Percentiles rank a stretch among this genome's conserved stretches.
Conservation (phyloP, 2,329 filamentous ascomycete species). For the Fusarium sp. region DNA sequence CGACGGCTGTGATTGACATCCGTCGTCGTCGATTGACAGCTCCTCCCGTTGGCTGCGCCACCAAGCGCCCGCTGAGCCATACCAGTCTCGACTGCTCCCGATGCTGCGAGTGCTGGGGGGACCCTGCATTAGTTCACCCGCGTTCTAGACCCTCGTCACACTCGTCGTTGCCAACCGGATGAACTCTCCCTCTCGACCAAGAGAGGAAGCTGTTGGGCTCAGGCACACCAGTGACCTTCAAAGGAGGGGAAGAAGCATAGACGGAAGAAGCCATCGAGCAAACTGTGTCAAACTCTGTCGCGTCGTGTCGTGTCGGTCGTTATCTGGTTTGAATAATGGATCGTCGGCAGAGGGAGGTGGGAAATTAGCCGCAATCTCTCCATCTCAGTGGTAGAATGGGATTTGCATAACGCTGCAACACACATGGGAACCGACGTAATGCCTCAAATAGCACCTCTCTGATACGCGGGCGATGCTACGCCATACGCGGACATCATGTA, state of each 20-base stretch:
- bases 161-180: slow-evolving; percentile 6
- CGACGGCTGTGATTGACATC: background rate
- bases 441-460: background rate
- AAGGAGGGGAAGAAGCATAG: background rate
- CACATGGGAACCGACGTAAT: background rate
- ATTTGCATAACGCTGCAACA: background rate
- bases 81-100: background rate
- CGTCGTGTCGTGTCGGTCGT: background rate
- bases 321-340: slow-evolving; percentile 5
- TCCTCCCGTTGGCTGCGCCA: slow-evolving; percentile 21
- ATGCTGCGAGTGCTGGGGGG: slow-evolving; percentile 11
- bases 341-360: slow-evolving; percentile 5
- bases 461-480: slow-evolving; percentile 18
- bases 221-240: background rate
- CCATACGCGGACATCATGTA: slow-evolving; percentile 20
- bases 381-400: background rate
- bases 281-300: slow-evolving; percentile 1
- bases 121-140: slow-evolving; percentile 7
- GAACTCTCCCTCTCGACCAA: background rate
- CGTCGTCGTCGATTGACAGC: background rate
- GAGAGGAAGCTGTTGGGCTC: background rate
- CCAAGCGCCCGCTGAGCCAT: slow-evolving; percentile 11
- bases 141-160: slow-evolving; percentile 12
- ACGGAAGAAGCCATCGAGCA: slow-evolving; percentile 10
- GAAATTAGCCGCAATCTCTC: slow-evolving; percentile 20